These are phyloP conservation scores for Epicoccum sorghinum DNA, from an alignment of 2,329 filamentous ascomycete species.

Conservation along the genomic window DNA sequence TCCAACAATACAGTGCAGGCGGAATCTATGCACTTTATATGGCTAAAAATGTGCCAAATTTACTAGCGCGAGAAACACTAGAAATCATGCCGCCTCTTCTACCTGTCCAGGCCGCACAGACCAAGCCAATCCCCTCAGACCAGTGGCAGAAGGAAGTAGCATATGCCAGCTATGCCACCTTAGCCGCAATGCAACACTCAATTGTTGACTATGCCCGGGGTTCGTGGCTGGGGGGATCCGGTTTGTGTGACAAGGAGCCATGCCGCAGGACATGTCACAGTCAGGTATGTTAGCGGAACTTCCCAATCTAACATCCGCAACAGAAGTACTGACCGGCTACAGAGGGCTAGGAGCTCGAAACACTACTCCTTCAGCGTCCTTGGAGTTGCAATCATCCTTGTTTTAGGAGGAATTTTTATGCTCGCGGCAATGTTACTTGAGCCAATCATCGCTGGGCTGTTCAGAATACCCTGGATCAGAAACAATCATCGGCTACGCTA, in stretches of 20 bases:
- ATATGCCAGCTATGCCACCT: neutral
- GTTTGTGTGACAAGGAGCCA: neutral
- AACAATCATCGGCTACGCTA: conserved; percentile 3
- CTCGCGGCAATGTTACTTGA: conserved; percentile 2
- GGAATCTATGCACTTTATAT: neutral
- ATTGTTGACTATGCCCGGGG: neutral
- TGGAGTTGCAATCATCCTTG: neutral
- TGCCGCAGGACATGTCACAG: neutral
- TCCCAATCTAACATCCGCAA: neutral
- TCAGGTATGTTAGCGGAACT: neutral
- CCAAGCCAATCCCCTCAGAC: neutral
- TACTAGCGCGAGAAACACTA: conserved; percentile 2
- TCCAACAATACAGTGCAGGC: neutral
- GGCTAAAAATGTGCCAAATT: neutral
- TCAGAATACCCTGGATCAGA: neutral
- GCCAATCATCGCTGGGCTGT: neutral
- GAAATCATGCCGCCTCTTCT: neutral
- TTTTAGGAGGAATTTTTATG: neutral
- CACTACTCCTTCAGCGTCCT: conserved; percentile 11
- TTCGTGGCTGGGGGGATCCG: neutral
- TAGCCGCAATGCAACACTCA: conserved; percentile 1
- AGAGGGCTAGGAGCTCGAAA: conserved; percentile 10
- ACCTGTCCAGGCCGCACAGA: neutral
- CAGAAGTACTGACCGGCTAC: neutral
- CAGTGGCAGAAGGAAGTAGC: conserved; percentile 6